phyloP scores from a whole-genome alignment of 306 rosid species.

The Canavalia ensiformis region DNA sequence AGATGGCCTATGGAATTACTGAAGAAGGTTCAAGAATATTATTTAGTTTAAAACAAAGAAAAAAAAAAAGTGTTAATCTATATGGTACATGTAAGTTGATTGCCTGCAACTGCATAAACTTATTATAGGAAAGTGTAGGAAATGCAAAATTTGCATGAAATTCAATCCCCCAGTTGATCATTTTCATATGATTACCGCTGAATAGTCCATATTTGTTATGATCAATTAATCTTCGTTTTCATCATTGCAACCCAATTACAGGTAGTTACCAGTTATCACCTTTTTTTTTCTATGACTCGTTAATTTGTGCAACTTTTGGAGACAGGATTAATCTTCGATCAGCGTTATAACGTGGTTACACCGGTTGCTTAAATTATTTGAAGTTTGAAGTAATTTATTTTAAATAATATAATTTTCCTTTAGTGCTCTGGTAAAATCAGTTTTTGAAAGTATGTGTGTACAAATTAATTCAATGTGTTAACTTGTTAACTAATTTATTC shows the following conservation, averaged over 20 bases:
- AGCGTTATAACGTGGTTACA: neutral
- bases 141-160: constrained; percentile 12
- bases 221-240: neutral
- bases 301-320: neutral
- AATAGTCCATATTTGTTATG: neutral
- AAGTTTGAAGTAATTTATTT: neutral
- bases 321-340: neutral
- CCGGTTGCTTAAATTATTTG: neutral
- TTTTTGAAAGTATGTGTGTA: neutral
- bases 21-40: constrained; percentile 33
- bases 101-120: neutral
- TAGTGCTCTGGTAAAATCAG: neutral
- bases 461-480: neutral
- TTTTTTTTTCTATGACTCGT: neutral
- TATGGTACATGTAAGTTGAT: constrained; percentile 34
- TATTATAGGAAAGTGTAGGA: constrained; percentile 5
- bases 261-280: neutral
- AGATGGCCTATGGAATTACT: constrained; percentile 66
- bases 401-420: neutral
- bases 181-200: neutral
- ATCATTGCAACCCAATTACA: neutral
- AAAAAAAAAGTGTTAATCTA: neutral
- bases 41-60: neutral
- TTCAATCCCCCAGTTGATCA: neutral
- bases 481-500: too few relatives aligned